Percentiles rank a stretch among this genome's conserved stretches.
Evolutionary conservation across 1,284 basidiomycete genomes (phyloP).

Genomic region (Stygiomarasmius scandens): DNA sequence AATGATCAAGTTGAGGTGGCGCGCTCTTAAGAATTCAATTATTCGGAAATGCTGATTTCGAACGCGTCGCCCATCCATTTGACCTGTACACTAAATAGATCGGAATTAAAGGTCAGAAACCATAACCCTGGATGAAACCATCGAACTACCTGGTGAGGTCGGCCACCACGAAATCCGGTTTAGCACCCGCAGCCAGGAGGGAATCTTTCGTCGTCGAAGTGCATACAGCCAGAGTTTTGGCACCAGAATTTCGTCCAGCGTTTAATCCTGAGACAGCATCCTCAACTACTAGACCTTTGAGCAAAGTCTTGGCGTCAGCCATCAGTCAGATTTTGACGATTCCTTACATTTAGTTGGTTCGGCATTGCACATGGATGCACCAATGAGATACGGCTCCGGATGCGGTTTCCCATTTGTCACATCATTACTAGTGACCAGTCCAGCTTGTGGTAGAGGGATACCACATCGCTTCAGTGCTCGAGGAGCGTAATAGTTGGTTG

Average conservation of each 20-base stretch:
- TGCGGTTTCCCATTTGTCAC: constrained; percentile 78
- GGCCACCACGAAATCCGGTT: constrained; percentile 55
- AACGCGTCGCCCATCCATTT: constrained; percentile 37
- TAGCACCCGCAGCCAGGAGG: constrained; percentile 48
- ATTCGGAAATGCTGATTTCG: constrained; percentile 36
- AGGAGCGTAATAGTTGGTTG: constrained; percentile 68
- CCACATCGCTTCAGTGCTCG: constrained; percentile 62
- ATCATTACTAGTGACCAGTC: constrained; percentile 75
- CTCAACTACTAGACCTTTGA: constrained; percentile 76
- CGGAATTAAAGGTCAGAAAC: too few species aligned
- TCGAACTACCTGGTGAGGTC: constrained; percentile 53
- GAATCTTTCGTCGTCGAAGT: constrained; percentile 71
- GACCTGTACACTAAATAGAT: constrained; percentile 36
- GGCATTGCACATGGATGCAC: constrained; percentile 53
- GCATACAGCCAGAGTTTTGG: constrained; percentile 75
- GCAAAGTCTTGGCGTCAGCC: too few species aligned
- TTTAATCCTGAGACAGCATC: constrained; percentile 82
- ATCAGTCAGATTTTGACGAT: too few species aligned
- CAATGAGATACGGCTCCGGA: constrained; percentile 78
- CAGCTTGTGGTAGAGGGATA: constrained; percentile 55
- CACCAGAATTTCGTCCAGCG: constrained; percentile 75
- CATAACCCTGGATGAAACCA: background rate
- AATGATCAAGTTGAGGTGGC: background rate
- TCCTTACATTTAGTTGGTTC: constrained; percentile 57
- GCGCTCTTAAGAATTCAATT: background rate